Percentiles rank a stretch among this genome's conserved stretches.
phyloP scores from a whole-genome alignment of 164 flowering plant genomes.

The Stephania yunnanensis region DNA sequence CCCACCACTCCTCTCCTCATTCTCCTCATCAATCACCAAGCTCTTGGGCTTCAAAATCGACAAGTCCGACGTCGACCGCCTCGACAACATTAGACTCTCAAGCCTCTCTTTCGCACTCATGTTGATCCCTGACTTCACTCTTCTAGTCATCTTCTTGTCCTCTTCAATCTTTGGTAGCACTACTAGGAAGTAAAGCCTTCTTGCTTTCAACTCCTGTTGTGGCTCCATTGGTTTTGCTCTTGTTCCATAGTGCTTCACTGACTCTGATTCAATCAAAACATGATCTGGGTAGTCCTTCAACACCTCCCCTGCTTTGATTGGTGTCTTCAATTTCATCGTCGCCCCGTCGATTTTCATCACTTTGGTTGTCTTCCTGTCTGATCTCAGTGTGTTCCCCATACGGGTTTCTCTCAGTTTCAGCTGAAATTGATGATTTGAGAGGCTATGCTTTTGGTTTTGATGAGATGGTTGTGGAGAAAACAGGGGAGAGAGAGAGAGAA shows the following conservation, averaged over 20 bases:
- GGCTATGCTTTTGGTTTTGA: background rate
- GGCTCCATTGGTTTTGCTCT: conserved; percentile 46
- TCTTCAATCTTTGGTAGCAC: conserved; percentile 33
- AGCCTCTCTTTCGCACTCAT: conserved; percentile 56
- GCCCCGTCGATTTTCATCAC: conserved; percentile 55
- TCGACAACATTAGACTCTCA: conserved; percentile 41
- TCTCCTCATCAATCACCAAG: conserved; percentile 4
- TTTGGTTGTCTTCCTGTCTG: conserved; percentile 28
- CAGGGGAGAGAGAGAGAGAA: background rate
- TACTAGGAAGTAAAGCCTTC: conserved; percentile 42
- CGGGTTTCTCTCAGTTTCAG: background rate
- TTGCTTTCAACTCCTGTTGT: conserved; percentile 35
- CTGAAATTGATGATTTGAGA: background rate
- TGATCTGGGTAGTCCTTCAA: conserved; percentile 40
- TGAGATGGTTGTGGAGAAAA: background rate
- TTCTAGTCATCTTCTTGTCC: conserved; percentile 19
- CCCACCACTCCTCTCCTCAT: conserved; percentile 1
- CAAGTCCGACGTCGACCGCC: conserved; percentile 39
- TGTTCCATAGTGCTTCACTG: conserved; percentile 43
- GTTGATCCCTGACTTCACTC: conserved; percentile 38
- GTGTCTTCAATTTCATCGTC: conserved; percentile 42
- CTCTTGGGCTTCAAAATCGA: conserved; percentile 12
- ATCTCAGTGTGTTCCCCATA: conserved; percentile 55
- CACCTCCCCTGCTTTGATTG: conserved; percentile 31
- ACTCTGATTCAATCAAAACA: conserved; percentile 42